Percentiles rank a stretch among this genome's conserved stretches.
phyloP scores from a whole-genome alignment of 805 yeast genomes.

The Kuraishia floccosa region DNA sequence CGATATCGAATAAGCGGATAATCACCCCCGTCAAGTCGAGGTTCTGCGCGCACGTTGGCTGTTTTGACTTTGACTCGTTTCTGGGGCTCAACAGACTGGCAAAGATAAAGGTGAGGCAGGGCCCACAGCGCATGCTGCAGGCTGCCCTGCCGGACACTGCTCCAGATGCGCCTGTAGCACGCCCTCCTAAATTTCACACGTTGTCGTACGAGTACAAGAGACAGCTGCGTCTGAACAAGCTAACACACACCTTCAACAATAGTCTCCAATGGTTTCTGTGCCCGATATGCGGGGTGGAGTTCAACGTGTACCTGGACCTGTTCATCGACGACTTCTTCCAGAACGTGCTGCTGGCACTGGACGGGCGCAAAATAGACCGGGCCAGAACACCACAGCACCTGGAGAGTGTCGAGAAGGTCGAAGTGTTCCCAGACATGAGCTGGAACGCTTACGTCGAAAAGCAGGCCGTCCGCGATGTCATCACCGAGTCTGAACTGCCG shows the following conservation, averaged over 20 bases:
- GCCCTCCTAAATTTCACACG: slow-evolving; percentile 14
- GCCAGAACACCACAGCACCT: too few relatives aligned
- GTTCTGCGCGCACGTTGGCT: slow-evolving; percentile 22
- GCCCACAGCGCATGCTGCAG: not conserved
- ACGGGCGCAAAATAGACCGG: too few relatives aligned
- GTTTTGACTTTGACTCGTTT: slow-evolving; percentile 20
- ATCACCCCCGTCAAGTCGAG: slow-evolving; percentile 17
- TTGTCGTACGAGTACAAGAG: slow-evolving; percentile 12
- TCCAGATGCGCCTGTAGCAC: not conserved
- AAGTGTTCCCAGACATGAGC: slow-evolving; percentile 14
- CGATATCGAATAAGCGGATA: slow-evolving; percentile 17
- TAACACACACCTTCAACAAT: slow-evolving; percentile 10
- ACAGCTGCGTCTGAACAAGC: slow-evolving; percentile 8
- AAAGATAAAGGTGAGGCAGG: not conserved
- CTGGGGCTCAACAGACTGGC: slow-evolving; percentile 13
- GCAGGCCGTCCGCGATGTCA: not conserved
- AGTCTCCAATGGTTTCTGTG: slow-evolving; percentile 18
- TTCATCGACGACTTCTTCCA: slow-evolving; percentile 18
- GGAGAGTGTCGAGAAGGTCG: slow-evolving; percentile 13
- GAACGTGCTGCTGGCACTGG: slow-evolving; percentile 12
- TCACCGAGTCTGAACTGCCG: not conserved
- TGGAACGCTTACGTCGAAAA: slow-evolving; percentile 10
- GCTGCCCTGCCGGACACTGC: not conserved
- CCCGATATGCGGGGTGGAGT: slow-evolving; percentile 22
- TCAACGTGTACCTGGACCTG: slow-evolving; percentile 17